These are phyloP conservation scores for Polyplosphaeria fusca DNA, from an alignment of 495 filamentous ascomycete genomes.

Conservation along the genomic window DNA sequence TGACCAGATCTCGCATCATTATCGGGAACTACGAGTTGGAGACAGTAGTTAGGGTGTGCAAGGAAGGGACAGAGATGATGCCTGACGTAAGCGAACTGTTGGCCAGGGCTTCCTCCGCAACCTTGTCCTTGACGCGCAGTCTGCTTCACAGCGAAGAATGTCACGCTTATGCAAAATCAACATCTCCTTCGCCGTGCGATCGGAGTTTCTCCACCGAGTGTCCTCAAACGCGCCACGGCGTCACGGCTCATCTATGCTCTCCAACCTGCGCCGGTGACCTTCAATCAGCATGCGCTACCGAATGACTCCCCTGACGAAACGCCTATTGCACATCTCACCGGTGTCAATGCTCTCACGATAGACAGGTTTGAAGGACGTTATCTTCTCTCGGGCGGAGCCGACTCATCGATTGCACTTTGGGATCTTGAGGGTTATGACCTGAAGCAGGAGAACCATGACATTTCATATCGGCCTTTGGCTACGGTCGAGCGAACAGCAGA, in stretches of 20 bases:
- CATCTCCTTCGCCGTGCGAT: slow-evolving; percentile 69
- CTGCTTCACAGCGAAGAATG: no score
- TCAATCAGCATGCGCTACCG: slow-evolving; percentile 49
- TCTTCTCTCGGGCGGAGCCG: slow-evolving; percentile 77
- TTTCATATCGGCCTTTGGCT: slow-evolving; percentile 11
- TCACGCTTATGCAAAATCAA: slow-evolving; percentile 67
- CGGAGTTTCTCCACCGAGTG: slow-evolving; percentile 58
- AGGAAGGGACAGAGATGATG: no score
- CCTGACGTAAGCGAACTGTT: no score
- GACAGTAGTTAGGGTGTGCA: no score
- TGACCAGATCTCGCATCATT: no score
- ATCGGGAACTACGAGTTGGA: no score
- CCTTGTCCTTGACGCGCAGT: no score
- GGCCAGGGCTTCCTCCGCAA: slow-evolving; percentile 21
- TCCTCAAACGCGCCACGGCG: slow-evolving; percentile 61
- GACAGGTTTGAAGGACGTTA: slow-evolving; percentile 75
- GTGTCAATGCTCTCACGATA: slow-evolving; percentile 70
- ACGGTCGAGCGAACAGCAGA: slow-evolving; percentile 35
- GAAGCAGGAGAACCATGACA: slow-evolving; percentile 44
- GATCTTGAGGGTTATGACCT: slow-evolving; percentile 62
- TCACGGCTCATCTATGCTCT: slow-evolving; percentile 59
- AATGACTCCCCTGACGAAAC: slow-evolving; percentile 32
- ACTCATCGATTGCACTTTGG: slow-evolving; percentile 77
- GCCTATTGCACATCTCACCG: slow-evolving; percentile 63
- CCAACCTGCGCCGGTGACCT: slow-evolving; percentile 62